phyloP scores from a whole-genome alignment of 306 rosid species.

The Dryas drummondii region DNA sequence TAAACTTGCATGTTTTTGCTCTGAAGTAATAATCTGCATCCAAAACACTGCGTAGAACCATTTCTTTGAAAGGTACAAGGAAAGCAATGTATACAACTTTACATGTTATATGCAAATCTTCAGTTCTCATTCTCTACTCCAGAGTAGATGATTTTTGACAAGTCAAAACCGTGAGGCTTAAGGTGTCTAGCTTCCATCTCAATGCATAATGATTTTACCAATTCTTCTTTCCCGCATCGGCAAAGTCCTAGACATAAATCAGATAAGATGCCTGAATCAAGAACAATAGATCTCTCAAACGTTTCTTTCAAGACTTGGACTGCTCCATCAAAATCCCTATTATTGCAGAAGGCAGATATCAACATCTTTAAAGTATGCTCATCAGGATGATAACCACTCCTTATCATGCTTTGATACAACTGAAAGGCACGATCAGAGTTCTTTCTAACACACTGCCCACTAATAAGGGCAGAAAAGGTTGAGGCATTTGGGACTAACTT shows the following conservation, averaged over 20 bases:
- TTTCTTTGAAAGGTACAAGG: background rate
- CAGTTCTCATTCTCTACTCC: constrained; percentile 18
- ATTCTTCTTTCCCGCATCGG: constrained; percentile 39
- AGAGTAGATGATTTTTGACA: constrained; percentile 16
- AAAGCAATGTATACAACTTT: background rate
- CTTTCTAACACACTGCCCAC: constrained; percentile 59
- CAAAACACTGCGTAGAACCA: background rate
- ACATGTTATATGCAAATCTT: background rate
- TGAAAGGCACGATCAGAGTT: constrained; percentile 66
- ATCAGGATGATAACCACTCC: constrained; percentile 58
- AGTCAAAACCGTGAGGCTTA: constrained; percentile 30
- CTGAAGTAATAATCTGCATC: background rate
- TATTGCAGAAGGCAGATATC: constrained; percentile 52
- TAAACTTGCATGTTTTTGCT: no score
- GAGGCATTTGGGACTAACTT: constrained; percentile 65
- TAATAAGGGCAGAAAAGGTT: constrained; percentile 73
- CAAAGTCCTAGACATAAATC: constrained; percentile 57
- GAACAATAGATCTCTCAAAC: constrained; percentile 50
- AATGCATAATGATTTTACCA: constrained; percentile 30
- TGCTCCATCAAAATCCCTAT: constrained; percentile 77
- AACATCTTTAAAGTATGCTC: constrained; percentile 50
- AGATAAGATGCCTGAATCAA: constrained; percentile 44
- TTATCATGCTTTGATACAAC: constrained; percentile 70
- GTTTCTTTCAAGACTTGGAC: constrained; percentile 62
- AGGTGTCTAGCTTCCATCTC: constrained; percentile 12